phyloP scores from a whole-genome alignment of 1,284 basidiomycete species.

The Heterobasidion occidentale region DNA sequence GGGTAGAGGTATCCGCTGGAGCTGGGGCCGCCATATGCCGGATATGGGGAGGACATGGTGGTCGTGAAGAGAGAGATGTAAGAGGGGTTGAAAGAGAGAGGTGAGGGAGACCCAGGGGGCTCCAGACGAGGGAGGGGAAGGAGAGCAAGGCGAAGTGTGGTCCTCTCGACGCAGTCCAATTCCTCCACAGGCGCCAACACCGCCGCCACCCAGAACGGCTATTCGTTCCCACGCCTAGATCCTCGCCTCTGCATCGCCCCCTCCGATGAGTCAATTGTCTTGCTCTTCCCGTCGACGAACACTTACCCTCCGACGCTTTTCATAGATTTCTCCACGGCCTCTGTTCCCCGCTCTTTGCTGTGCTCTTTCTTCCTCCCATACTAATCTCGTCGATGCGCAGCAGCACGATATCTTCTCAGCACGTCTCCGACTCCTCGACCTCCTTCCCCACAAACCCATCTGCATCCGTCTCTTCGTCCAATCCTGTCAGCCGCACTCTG shows the following conservation, averaged over 20 bases:
- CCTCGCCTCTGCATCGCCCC: background rate
- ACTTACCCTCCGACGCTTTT: background rate
- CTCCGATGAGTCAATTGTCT: background rate
- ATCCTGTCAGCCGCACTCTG: no score
- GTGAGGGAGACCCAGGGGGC: background rate
- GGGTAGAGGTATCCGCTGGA: constrained; percentile 16
- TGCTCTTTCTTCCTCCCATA: background rate
- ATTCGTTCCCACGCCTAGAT: background rate
- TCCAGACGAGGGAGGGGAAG: background rate
- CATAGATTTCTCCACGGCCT: background rate
- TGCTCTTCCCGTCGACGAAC: background rate
- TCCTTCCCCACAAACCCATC: no score
- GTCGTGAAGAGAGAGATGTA: background rate
- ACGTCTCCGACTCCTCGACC: no score
- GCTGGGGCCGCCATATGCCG: constrained; percentile 17
- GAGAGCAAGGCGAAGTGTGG: background rate
- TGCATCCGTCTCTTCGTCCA: no score
- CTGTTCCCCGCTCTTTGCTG: background rate
- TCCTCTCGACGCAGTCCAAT: background rate
- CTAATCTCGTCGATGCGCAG: background rate
- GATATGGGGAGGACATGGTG: constrained; percentile 21
- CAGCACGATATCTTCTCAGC: no score
- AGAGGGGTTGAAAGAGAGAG: background rate
- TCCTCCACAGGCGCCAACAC: background rate
- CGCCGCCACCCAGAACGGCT: background rate